Percentiles rank a stretch among this genome's conserved stretches.
phyloP scores from a whole-genome alignment of 805 yeast genomes.

The Kuraishia hungarica region DNA sequence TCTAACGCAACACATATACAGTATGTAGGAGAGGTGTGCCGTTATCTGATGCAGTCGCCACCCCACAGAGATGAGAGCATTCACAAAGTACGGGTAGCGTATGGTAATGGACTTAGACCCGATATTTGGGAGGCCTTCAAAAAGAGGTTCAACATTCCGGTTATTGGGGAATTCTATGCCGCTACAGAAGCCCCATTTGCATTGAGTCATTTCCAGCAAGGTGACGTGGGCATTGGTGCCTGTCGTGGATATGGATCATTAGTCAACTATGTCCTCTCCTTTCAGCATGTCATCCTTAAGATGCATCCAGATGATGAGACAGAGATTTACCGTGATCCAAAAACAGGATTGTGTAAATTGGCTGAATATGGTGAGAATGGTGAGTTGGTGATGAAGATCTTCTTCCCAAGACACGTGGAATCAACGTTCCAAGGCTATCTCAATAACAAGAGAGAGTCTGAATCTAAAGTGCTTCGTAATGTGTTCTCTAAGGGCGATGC shows the following conservation, averaged over 20 bases:
- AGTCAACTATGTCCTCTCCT: conserved; percentile 40
- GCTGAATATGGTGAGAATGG: conserved; percentile 68
- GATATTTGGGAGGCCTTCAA: conserved; percentile 86
- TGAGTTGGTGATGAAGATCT: conserved; percentile 73
- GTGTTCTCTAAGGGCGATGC: conserved; percentile 86
- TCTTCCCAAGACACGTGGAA: conserved; percentile 52
- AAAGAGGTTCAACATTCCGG: conserved; percentile 61
- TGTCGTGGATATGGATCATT: conserved; percentile 69
- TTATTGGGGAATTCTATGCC: conserved; percentile 87
- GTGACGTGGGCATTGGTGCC: conserved; percentile 80
- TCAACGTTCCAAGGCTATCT: conserved; percentile 83
- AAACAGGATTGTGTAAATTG: conserved; percentile 49
- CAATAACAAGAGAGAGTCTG: conserved; percentile 72
- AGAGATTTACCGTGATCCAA: conserved; percentile 59
- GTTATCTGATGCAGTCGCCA: conserved; percentile 67
- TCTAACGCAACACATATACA: conserved; percentile 74
- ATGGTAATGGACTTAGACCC: conserved; percentile 84
- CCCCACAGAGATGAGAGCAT: conserved; percentile 54
- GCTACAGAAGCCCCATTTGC: conserved; percentile 92
- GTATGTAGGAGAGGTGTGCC: conserved; percentile 92
- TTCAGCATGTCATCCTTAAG: conserved; percentile 52
- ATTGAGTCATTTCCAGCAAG: conserved; percentile 69
- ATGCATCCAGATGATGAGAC: conserved; percentile 79
- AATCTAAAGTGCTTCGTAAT: conserved; percentile 62
- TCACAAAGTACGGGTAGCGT: conserved; percentile 62